phyloP scores from a whole-genome alignment of 179 eudicot species.

The Spergularia azorica region DNA sequence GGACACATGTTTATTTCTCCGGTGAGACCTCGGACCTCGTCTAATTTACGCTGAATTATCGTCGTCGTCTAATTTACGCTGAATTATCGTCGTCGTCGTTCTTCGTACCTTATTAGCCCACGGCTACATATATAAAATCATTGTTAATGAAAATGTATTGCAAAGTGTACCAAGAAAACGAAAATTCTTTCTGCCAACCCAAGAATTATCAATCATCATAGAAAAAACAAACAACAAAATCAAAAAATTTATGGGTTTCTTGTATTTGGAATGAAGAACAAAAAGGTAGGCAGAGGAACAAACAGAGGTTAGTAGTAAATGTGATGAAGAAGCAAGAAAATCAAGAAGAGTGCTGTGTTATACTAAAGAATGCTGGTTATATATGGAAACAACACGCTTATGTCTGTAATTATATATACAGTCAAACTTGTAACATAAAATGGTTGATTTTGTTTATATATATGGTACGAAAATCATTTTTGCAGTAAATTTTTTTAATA shows the following conservation, averaged over 20 bases:
- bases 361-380: not conserved
- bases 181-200: not conserved
- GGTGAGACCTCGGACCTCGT: not conserved
- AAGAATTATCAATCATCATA: no score
- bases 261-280: not conserved
- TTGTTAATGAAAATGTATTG: not conserved
- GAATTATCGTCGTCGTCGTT: constrained; percentile 3
- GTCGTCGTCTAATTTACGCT: no score
- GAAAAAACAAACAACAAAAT: no score
- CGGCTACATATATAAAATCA: not conserved
- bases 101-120: not conserved
- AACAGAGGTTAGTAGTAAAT: not conserved
- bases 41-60: not conserved
- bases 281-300: not conserved
- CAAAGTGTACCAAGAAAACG: not conserved
- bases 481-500: no score
- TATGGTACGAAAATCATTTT: not conserved
- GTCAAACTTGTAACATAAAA: constrained; percentile 8
- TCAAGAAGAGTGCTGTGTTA: not conserved
- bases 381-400: not conserved
- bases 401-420: not conserved
- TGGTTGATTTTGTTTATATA: not conserved
- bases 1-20: not conserved
- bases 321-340: no score
- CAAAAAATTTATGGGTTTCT: no score